Evolutionary conservation across 2,329 filamentous ascomycete species (phyloP), one percentile per base, ranked within the genome.

Genomic region (Knoxdaviesia proteae): DNA sequence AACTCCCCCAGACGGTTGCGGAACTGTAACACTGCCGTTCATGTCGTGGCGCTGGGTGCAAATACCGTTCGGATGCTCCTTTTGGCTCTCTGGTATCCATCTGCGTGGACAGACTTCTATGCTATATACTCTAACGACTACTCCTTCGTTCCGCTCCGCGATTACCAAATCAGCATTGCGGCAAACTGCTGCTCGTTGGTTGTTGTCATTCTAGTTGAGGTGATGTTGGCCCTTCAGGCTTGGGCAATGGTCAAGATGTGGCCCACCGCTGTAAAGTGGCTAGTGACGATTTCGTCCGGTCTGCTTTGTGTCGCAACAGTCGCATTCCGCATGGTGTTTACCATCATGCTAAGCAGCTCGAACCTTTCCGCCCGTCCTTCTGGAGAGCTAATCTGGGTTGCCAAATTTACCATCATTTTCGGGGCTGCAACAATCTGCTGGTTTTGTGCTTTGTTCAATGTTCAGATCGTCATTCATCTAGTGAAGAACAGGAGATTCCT

Each of bases 11-110:
- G 72, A 49, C 84, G 82, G 55, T 70, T 81, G 46, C 61, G 61
- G 42, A 76, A 77, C 1, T 53, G 64, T 0, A 67, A 83, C 11
- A 81, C 80, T 54, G 52, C 76, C 48, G 62, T 86, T 51, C 84
- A 87, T 53, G 49, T 69, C 20, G 46, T 65, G 30, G 69, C 71
- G n/a, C 66, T 92, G 30, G 41, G 69, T 40, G 53, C 76, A 52
- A 76, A 79, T 57, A 60, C 69, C 41, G 56, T 74, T 40, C 75
- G 80, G 46, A 67, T 66, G 52, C 55, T 68, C n/a, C 58, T 84
- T 5, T 61, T 74, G 29, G 59, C 62, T 42, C 53, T 73, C 44
- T 79, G 69, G 56, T 77, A 74, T 52, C 69, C 71, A 7, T 73
- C 73, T 3, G 61, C 65, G 4, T 77, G 74, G 49, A 62, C 68